phyloP scores from a whole-genome alignment of 306 rosid species.

The Cicer chorassanicum region DNA sequence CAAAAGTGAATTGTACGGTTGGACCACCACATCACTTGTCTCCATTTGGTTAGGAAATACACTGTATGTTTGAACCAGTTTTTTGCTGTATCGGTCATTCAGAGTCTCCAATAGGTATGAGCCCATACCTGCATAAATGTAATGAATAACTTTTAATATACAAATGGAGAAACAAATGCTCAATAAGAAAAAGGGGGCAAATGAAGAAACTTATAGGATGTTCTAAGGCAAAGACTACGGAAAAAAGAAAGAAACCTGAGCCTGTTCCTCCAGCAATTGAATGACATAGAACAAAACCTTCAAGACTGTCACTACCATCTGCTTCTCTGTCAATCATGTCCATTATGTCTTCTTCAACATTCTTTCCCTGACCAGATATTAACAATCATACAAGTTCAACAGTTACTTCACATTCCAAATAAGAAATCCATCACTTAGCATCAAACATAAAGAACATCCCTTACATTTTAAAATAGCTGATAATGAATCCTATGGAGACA shows the following conservation, averaged over 20 bases:
- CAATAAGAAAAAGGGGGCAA: conserved; percentile 25
- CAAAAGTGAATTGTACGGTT: conserved; percentile 96
- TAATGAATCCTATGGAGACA: neutral
- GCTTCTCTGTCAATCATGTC: conserved; percentile 99
- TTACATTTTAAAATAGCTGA: neutral
- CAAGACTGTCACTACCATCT: conserved; percentile 99
- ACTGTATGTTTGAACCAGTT: conserved; percentile 96
- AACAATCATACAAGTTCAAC: conserved; percentile 21
- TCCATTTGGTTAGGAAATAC: conserved; percentile 99
- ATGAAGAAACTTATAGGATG: conserved; percentile 21
- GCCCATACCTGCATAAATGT: conserved; percentile 77
- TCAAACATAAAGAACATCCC: conserved; percentile 26
- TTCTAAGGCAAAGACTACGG: conserved; percentile 7
- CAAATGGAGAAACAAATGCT: neutral
- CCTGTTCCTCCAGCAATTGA: conserved; percentile 99
- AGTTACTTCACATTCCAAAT: conserved; percentile 21
- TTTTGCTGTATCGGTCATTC: conserved; percentile 99
- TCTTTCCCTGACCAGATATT: conserved; percentile 76
- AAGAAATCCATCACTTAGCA: neutral
- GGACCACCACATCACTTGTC: conserved; percentile 99
- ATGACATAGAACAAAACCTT: conserved; percentile 98
- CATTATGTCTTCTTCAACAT: conserved; percentile 99
- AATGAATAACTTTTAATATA: conserved; percentile 18
- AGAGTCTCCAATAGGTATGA: conserved; percentile 93
- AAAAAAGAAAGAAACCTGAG: conserved; percentile 69